Base-by-base conservation (phyloP, 1,284 basidiomycete genomes). In the Heterobasidion irregulare region DNA sequence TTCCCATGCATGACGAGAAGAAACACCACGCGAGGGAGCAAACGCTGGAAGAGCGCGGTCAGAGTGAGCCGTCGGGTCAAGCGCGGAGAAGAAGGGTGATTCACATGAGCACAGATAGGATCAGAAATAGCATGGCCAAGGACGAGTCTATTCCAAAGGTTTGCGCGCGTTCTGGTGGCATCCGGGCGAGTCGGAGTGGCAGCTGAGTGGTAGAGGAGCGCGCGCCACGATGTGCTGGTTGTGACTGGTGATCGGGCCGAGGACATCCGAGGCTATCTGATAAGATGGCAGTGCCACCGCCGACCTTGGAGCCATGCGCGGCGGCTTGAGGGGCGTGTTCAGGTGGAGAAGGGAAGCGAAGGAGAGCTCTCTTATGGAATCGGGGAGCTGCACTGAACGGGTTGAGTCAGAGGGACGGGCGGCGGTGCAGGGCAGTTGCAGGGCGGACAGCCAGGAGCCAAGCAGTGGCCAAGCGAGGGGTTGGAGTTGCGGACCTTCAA, bases 1-100 rank as follows among this genome's bases (percentile, higher is more conserved):
- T 69, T 26, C 84, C 84, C 58, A 86, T 64, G 68, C 84, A 85
- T 5, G 83, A 84, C 38, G 83, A 84, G 52, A 85, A 66, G 55
- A 85, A 67, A 63, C 84, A 86, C 81, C 84, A 84, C 43, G 73
- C 73, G 6, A 84, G 63, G 33, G 75, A 70, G 33, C 74, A 72
- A 50, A 78, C 65, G 50, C 84, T 86, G 55, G 44, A 55, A 18
- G 55, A 46, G 36, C 15, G 36, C 44, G 46, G 41, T 50, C 10
- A 53, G 15, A 54, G 59, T 52, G 36, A 58, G 51, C 56, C 46
- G 33, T 7, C n/a, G 19, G 34, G 34, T 41, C 16, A 59, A 56
- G 52, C 53, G 43, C 6, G 43, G 53, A 56, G 58, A 16, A 49
- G 15, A 65, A 51, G 50, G 58, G 56, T n/a, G 52, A 34, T 15